phyloP scores from a whole-genome alignment of 352 stramenopile genomes.

The Phytophthora fragariaefolia region DNA sequence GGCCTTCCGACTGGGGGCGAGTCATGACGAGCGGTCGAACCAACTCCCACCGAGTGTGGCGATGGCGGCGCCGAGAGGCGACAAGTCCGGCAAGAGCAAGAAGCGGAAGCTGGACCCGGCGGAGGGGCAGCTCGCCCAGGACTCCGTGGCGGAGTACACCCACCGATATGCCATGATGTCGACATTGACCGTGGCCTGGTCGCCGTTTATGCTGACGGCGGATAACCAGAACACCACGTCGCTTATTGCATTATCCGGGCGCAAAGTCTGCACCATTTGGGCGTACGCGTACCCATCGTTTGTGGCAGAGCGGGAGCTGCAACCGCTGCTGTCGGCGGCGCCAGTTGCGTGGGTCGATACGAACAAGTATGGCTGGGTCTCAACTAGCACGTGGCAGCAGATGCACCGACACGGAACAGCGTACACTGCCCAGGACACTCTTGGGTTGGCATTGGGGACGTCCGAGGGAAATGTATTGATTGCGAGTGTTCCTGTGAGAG shows the following conservation, averaged over 20 bases:
- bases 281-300: conserved; percentile 61
- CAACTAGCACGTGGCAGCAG: conserved; percentile 72
- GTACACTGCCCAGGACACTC: conserved; percentile 7
- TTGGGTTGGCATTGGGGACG: conserved; percentile 68
- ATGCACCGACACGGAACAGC: conserved; percentile 45
- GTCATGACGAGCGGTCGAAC: conserved; percentile 30
- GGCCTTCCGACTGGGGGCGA: conserved; percentile 39
- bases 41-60: conserved; percentile 25
- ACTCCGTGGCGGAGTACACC: conserved; percentile 65
- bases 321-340: conserved; percentile 40
- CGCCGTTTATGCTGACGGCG: conserved; percentile 53
- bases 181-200: conserved; percentile 78
- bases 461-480: conserved; percentile 69
- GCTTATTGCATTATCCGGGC: conserved; percentile 69
- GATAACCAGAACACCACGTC: conserved; percentile 61
- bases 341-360: conserved; percentile 72
- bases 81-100: conserved; percentile 30
- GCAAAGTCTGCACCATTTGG: conserved; percentile 76
- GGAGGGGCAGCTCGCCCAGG: conserved; percentile 13
- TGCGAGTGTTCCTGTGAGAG: conserved; percentile 42
- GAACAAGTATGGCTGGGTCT: conserved; percentile 75
- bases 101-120: conserved; percentile 27
- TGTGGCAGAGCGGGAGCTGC: conserved; percentile 23
- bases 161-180: conserved; percentile 63
- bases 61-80: conserved; percentile 30